Base-by-base conservation (phyloP, 345 rosid genomes). In the Dovyalis caffra region DNA sequence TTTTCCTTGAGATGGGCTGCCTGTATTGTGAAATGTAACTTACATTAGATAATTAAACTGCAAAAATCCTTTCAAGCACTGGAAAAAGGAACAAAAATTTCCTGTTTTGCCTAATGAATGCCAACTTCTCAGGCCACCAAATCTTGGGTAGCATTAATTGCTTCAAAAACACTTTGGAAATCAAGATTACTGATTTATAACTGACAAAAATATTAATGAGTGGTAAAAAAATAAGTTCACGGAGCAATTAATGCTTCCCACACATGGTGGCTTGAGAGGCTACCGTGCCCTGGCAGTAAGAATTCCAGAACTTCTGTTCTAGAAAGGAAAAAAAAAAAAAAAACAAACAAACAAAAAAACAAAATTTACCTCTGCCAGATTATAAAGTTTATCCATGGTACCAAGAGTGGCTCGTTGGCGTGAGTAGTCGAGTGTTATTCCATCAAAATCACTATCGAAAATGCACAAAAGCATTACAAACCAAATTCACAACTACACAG, bases 341-440 rank as follows among this genome's bases (percentile, higher is more conserved):
- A 53, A 20, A 72, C n/a, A n/a, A n/a, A n/a, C n/a, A n/a, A n/a
- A n/a, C n/a, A n/a, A n/a, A n/a, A n/a, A n/a, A n/a, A n/a, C n/a
- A n/a, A n/a, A n/a, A n/a, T n/a, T n/a, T 71, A 95, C 97, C 94
- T 92, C 91, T 5, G 98, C 97, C 82, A 95, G 76, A 58, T 81
- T 76, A 72, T 82, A 83, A 74, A 95, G 98, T 76, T 93, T 91
- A 43, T 83, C 77, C 81, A 89, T 31, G 31, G 97, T 95, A 53
- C 83, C 90, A 35, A 76, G 80, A 10, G 92, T 89, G 69, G 91
- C 98, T 49, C 83, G 73, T 76, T 95, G 97, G 72, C 98, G 80
- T 21, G 99, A 90, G 77, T 85, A 93, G 77, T 95, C 99, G 76
- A 95, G 78, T 68, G 84, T 61, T 70, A 95, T 66, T 33, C 90